Percentiles rank a stretch among this genome's conserved stretches.
phyloP scores from a whole-genome alignment of 805 yeast species.

The Allodekkera sacchari region DNA sequence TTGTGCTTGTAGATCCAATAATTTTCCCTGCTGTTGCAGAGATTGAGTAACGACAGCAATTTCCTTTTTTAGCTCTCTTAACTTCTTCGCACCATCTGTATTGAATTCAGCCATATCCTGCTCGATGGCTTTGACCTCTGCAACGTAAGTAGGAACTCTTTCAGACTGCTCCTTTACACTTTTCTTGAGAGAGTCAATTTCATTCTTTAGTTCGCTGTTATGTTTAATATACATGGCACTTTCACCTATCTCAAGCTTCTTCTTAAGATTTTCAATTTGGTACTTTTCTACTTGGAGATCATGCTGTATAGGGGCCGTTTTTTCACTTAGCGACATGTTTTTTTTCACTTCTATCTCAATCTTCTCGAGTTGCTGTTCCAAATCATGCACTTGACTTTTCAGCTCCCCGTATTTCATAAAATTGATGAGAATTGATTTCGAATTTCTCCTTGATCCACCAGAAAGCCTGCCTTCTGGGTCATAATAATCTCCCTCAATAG shows the following conservation, averaged over 20 bases:
- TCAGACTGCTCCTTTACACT: constrained; percentile 30
- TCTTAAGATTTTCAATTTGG: constrained; percentile 47
- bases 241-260: constrained; percentile 47
- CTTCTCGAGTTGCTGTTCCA: constrained; percentile 32
- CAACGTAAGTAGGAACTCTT: constrained; percentile 23
- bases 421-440: constrained; percentile 49
- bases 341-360: constrained; percentile 33
- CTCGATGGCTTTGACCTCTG: constrained; percentile 48
- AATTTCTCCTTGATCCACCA: constrained; percentile 77
- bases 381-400: constrained; percentile 31
- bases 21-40: constrained; percentile 27
- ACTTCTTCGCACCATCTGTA: constrained; percentile 70
- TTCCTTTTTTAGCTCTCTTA: constrained; percentile 54
- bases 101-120: constrained; percentile 78
- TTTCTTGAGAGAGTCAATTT: constrained; percentile 33
- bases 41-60: constrained; percentile 32
- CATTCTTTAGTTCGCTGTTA: constrained; percentile 35
- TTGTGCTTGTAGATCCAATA: constrained; percentile 39
- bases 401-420: constrained; percentile 50
- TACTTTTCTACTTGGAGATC: constrained; percentile 50
- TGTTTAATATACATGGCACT: constrained; percentile 41
- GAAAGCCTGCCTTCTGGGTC: constrained; percentile 95
- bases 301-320: constrained; percentile 49
- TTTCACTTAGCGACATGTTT: constrained; percentile 35
- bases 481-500: constrained; percentile 87